phyloP scores from a whole-genome alignment of 2,329 filamentous ascomycete genomes.

The Penicillium sclerotigenum region DNA sequence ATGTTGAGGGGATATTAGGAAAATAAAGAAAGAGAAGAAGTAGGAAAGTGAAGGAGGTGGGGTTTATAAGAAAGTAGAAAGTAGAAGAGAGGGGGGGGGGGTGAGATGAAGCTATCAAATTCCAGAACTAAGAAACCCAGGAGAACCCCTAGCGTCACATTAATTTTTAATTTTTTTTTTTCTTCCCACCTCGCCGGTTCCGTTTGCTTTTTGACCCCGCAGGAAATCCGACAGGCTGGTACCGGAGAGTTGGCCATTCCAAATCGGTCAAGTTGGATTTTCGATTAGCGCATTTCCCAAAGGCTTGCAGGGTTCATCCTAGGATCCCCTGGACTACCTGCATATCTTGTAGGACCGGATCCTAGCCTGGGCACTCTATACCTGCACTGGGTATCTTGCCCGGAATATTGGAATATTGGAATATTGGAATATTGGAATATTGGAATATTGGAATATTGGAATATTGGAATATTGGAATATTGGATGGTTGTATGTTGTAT shows the following conservation, averaged over 20 bases:
- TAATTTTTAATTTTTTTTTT: no score
- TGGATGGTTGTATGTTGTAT: no score
- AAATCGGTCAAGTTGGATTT: neutral
- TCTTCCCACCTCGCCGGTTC: neutral
- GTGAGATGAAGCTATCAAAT: conserved; percentile 3
- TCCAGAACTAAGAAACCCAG: conserved; percentile 7
- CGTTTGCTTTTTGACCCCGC: neutral
- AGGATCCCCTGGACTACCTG: no score
- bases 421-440: no score
- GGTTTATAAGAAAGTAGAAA: neutral
- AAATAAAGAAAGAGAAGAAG: neutral
- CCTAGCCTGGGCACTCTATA: neutral
- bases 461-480: no score
- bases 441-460: no score
- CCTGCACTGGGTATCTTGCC: neutral
- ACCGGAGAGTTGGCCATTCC: neutral
- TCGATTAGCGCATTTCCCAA: neutral
- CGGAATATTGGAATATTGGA: no score
- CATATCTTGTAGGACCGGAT: no score
- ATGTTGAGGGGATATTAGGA: conserved; percentile 12
- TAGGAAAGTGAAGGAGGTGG: no score
- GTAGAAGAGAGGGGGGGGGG: neutral
- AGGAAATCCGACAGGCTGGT: conserved; percentile 4
- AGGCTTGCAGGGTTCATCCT: neutral
- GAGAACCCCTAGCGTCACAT: conserved; percentile 8